Evolutionary conservation across 2,329 filamentous ascomycete species (phyloP).

Genomic region (Raffaelea albimanens): DNA sequence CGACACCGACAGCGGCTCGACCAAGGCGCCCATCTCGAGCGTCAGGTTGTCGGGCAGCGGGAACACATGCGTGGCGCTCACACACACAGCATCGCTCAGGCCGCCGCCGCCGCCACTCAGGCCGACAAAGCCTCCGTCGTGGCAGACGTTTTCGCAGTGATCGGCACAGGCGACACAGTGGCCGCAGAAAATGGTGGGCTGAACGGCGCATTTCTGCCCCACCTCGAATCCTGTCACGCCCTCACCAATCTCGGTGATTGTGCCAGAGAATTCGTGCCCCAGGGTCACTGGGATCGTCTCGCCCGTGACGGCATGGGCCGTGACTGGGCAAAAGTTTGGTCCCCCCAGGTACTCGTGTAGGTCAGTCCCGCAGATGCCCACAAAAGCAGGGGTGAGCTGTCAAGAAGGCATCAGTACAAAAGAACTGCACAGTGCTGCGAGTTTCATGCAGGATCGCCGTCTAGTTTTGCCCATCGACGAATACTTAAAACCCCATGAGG

Average conservation of each 20-base stretch:
- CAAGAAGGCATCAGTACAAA: no score
- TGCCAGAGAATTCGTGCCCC: constrained; percentile 57
- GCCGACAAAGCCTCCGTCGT: constrained; percentile 19
- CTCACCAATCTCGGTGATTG: constrained; percentile 45
- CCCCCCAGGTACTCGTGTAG: constrained; percentile 5
- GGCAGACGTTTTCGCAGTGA: constrained; percentile 24
- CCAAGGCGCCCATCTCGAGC: constrained; percentile 44
- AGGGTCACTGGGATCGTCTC: constrained; percentile 22
- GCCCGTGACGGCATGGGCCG: constrained; percentile 1
- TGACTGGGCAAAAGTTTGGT: constrained; percentile 3
- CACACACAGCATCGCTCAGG: constrained; percentile 22
- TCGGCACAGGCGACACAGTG: constrained; percentile 28
- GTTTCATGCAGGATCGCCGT: no score
- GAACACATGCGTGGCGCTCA: constrained; percentile 2
- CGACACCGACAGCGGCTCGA: constrained; percentile 50
- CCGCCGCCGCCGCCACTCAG: constrained; percentile 5
- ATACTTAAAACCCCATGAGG: background rate
- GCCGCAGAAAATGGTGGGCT: constrained; percentile 55
- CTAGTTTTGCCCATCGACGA: no score
- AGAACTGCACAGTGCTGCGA: no score
- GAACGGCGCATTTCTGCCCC: constrained; percentile 57
- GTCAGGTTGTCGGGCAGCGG: constrained; percentile 35
- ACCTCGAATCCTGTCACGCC: constrained; percentile 46
- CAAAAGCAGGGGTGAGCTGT: background rate
- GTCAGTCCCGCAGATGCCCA: constrained; percentile 5